A percentile compares a stretch with the other conserved stretches of the same genome.
Evolutionary conservation across 2,329 filamentous ascomycete genomes (phyloP).

Genomic region (Dothistroma pini): DNA sequence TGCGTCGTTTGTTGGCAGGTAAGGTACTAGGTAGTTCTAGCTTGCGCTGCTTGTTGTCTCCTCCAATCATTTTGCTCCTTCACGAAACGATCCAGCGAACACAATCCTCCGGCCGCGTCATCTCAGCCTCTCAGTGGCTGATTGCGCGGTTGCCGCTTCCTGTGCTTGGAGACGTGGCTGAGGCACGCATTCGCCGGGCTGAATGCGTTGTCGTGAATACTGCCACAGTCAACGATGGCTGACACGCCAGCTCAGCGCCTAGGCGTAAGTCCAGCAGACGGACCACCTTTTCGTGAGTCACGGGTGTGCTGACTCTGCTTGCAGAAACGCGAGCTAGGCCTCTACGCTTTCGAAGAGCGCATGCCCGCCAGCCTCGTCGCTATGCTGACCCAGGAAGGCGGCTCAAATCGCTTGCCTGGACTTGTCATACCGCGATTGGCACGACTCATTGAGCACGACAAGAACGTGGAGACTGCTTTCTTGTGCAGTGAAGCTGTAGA

Average conservation of each 20-base stretch:
- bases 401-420: constrained; percentile 39
- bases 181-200: neutral
- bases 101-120: constrained; percentile 3
- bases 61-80: neutral
- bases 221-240: neutral
- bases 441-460: constrained; percentile 54
- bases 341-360: constrained; percentile 43
- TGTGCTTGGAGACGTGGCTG: neutral
- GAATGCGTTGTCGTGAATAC: neutral
- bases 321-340: constrained; percentile 43
- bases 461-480: constrained; percentile 65
- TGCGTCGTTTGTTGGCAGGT: constrained; percentile 1
- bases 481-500: constrained; percentile 70
- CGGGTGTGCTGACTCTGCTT: neutral
- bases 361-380: constrained; percentile 42
- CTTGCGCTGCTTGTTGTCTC: neutral
- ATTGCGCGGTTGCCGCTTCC: no score
- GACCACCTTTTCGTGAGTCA: neutral
- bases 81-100: neutral
- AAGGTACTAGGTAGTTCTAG: no score
- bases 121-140: neutral
- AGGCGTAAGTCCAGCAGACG: constrained; percentile 4
- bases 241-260: constrained; percentile 3
- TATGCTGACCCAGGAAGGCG: constrained; percentile 16
- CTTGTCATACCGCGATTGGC: constrained; percentile 44